Conservation (phyloP, 1,284 basidiomycete species). For the Fomitiporia mediterranea region DNA sequence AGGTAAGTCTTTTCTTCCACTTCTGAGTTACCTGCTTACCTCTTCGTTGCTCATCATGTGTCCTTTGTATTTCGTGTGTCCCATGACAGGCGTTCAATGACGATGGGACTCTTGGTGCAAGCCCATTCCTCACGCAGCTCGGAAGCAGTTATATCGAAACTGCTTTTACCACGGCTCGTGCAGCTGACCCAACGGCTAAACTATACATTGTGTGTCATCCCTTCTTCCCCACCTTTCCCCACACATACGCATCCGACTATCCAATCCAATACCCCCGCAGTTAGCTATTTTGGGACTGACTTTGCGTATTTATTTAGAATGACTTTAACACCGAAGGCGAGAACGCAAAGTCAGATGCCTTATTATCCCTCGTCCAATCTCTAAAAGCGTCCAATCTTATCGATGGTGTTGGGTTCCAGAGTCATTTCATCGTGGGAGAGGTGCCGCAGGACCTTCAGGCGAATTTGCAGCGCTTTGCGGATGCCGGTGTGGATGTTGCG, state of each 20-base stretch:
- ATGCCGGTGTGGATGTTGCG: conserved; percentile 52
- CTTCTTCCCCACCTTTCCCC: neutral
- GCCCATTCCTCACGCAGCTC: conserved; percentile 46
- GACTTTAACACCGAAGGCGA: conserved; percentile 53
- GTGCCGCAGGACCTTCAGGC: conserved; percentile 42
- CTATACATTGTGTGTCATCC: conserved; percentile 28
- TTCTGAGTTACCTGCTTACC: neutral
- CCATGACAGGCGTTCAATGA: conserved; percentile 49
- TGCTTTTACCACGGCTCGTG: conserved; percentile 41
- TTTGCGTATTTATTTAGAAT: conserved; percentile 29
- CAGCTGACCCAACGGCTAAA: conserved; percentile 35
- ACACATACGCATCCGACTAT: neutral
- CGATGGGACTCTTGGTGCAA: conserved; percentile 46
- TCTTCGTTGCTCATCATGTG: no score
- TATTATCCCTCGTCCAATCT: conserved; percentile 45
- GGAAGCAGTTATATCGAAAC: conserved; percentile 39
- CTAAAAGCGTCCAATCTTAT: conserved; percentile 43
- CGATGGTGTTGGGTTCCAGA: conserved; percentile 48
- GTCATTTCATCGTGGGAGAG: conserved; percentile 47
- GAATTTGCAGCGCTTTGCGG: conserved; percentile 43
- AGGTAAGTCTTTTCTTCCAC: conserved; percentile 20
- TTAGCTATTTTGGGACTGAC: no score
- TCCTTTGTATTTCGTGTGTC: neutral
- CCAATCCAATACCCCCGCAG: no score
- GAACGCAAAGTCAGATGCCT: conserved; percentile 48